Evolutionary conservation across 495 filamentous ascomycete species (phyloP), one percentile per base, ranked within the genome.

Genomic region (Penicillium samsonianum): DNA sequence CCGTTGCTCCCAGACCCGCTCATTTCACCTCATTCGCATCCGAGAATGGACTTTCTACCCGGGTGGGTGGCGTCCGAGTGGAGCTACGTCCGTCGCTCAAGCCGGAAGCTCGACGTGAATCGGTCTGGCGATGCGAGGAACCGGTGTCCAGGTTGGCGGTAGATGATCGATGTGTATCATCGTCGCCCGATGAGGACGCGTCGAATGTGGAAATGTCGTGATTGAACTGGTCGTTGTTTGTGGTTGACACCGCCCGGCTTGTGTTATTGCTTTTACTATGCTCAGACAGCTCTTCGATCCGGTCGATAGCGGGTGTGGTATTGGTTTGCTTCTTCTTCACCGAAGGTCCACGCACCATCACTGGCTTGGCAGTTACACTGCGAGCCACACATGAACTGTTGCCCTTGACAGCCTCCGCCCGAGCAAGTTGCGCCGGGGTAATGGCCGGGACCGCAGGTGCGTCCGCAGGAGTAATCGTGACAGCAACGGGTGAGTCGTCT

Each of bases 11-110:
- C 25, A 30, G 51, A 56, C 9, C 26, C 17, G n/a, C 51, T 62
- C 81, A 92, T 76, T 87, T 90, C 58, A 85, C 75, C 64, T 76
- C 78, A 50, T 80, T 80, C 30, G 65, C 67, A 48, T 80, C 77
- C 31, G 76, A 76, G 54, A 80, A 80, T 7, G 77, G 77, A 64
- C 76, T 78, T 42, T 73, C 62, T 26, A 72, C 72, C 20, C 69
- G 69, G 4, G 61, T 58, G 14, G 68, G 72, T 16, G 70, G 67
- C 25, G 61, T 56, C 35, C 62, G 63, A 55, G 52, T 67, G 14
- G 71, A 69, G 44, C 60, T 60, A 31, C 65, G 50, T 41, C 65
- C 61, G 20, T 64, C 50, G 16, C 49, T 53, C 14, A 60, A 56
- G 16, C 56, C 55, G 20, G 70, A 59, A n/a, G 65, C 57, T 46